Evolutionary conservation across 139 green algal species (phyloP), one percentile per base, ranked within the genome.

Genomic region (Chlamydomonas schloesseri): DNA sequence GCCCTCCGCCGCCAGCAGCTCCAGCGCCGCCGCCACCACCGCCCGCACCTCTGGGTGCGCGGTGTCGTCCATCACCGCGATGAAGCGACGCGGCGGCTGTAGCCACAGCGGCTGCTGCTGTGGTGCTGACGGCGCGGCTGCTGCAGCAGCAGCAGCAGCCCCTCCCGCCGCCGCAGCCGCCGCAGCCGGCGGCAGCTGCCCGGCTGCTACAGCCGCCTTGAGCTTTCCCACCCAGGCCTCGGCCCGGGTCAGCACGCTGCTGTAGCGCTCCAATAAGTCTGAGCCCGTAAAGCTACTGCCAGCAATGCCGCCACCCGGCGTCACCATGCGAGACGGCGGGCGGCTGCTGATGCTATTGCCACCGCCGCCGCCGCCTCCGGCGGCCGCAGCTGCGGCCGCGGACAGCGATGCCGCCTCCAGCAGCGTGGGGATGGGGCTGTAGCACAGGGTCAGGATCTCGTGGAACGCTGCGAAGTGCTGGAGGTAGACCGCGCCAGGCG

Each of bases 11-110:
- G 37, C 73, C 57, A 73, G 62, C 42, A 86, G 34, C 50, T 36
- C 62, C 24, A 86, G 28, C 15, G 74, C 84, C 17, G 71, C 84
- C n/a, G 20, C 28, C 26, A 83, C 79, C 15, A 42, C 89, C 62
- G 84, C 67, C 1, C 86, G 71, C 29, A 93, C 89, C 50, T 93
- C 89, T 0, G 86, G 82, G 50, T 93, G 89, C 4, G 70, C 46
- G 13, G 78, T 87, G 58, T 93, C 89, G 57, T 93, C 89, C 11
- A 76, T 81, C 13, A 92, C 60, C 2, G 85, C 69, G 4, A 80
- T 84, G 86, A 88, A 92, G 11, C 86, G 74, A 10, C 62, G 29
- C 75, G 82, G 42, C 71, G 83, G n/a, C 62, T 31, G 46, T 3
- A 42, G 70, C 18, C 62, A 64, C 28, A 5, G 33, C 46, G 36